Conservation (phyloP, 1,284 basidiomycete genomes). For the Ganoderma meredithae region DNA sequence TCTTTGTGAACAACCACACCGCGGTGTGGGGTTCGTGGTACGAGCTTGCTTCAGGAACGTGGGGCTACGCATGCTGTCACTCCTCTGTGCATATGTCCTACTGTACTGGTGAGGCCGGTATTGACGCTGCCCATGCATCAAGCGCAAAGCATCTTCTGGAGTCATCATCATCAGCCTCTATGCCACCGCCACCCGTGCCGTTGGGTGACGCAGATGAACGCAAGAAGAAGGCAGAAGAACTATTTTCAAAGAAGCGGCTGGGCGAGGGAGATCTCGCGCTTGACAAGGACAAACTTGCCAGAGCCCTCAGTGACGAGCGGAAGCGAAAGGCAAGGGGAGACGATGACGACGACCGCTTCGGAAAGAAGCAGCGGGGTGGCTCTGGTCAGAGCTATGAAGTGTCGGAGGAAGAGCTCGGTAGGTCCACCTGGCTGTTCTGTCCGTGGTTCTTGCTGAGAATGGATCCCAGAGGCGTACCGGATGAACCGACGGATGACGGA, state of each 20-base stretch:
- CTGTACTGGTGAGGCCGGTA: constrained; percentile 91
- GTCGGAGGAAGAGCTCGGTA: constrained; percentile 92
- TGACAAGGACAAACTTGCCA: constrained; percentile 71
- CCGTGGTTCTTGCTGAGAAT: background rate
- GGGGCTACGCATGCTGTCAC: constrained; percentile 98
- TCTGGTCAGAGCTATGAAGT: constrained; percentile 64
- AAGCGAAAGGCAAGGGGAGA: constrained; percentile 76
- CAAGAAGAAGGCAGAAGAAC: constrained; percentile 60
- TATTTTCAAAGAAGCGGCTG: constrained; percentile 71
- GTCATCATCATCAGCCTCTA: constrained; percentile 36
- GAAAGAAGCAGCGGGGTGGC: constrained; percentile 63
- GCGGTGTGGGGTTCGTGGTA: constrained; percentile 98
- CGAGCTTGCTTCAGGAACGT: constrained; percentile 70
- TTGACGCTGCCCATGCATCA: constrained; percentile 77
- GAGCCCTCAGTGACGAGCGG: constrained; percentile 81
- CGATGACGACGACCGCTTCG: constrained; percentile 58
- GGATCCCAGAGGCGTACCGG: constrained; percentile 81
- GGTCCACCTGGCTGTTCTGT: constrained; percentile 41
- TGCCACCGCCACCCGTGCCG: constrained; percentile 31
- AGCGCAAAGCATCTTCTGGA: constrained; percentile 72
- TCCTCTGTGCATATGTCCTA: constrained; percentile 89
- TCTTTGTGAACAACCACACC: constrained; percentile 94
- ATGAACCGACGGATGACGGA: constrained; percentile 75
- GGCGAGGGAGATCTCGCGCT: constrained; percentile 80
- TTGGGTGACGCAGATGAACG: constrained; percentile 44